Conservation (phyloP, 306 rosid genomes). For the Casuarina cunninghamiana region DNA sequence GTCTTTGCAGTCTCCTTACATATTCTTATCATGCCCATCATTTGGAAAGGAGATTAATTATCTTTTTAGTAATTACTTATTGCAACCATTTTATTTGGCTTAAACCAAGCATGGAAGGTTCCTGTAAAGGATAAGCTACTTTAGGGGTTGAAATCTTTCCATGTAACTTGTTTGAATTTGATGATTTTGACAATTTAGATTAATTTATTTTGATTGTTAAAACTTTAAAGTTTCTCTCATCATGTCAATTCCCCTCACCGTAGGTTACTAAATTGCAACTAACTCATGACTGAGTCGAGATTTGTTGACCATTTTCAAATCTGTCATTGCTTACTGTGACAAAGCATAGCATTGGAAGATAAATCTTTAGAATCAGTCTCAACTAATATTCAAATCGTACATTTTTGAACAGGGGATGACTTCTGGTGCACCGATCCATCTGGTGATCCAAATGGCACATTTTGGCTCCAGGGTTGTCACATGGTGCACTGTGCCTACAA, state of each 20-base stretch:
- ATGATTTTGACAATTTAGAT: not conserved
- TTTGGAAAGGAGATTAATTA: not conserved
- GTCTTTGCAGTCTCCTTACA: not conserved
- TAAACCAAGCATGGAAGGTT: too few species aligned
- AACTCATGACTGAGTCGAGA: too few species aligned
- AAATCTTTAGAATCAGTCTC: not conserved
- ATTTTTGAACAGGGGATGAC: slow-evolving; percentile 68
- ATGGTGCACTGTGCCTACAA: slow-evolving; percentile 98
- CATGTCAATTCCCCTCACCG: too few species aligned
- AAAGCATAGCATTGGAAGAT: not conserved
- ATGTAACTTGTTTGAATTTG: not conserved
- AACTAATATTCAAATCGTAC: not conserved
- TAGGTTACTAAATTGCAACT: too few species aligned
- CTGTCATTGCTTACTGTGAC: not conserved
- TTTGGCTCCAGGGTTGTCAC: slow-evolving; percentile 97
- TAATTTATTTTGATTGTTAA: too few species aligned
- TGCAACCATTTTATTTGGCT: too few species aligned
- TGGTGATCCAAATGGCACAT: slow-evolving; percentile 91
- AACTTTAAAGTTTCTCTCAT: not conserved
- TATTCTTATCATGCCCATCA: too few species aligned
- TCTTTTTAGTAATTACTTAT: too few species aligned
- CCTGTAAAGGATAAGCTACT: not conserved
- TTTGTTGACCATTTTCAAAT: too few species aligned
- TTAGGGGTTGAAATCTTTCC: not conserved
- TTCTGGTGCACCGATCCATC: slow-evolving; percentile 93